Base-by-base conservation (phyloP, 345 rosid species). In the Turnera subulata region DNA sequence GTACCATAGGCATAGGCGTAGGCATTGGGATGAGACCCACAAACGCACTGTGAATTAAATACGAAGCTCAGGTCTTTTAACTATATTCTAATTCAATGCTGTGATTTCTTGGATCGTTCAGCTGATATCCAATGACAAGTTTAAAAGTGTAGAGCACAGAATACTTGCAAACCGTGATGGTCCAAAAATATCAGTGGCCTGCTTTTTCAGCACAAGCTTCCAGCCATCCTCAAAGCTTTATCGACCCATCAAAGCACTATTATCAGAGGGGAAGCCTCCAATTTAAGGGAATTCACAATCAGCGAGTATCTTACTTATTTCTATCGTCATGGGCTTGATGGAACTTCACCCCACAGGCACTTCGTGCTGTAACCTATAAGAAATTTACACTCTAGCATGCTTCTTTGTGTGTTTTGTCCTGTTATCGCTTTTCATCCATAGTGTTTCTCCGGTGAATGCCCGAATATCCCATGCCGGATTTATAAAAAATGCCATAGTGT, bases 101-200 rank as follows among this genome's bases (percentile, higher is more conserved):
- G 35, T 8, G 35, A 8, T 6, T 37, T 20, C 2, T 33, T 37
- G 11, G 6, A 22, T 33, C n/a, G n/a, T 59, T 11, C 67, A 69
- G 73, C 59, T 69, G 11, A 62, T 62, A 14, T 55, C 68, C 19
- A 63, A 69, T 10, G 73, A 69, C 55, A 60, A 40, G 21, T 67
- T 67, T 15, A 26, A 33, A 38, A 67, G 66, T 21, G 48, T 46
- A 26, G 54, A 66, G 11, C 71, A 66, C 8, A 45, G 71, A 38
- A 63, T 65, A 9, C 24, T 65, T n/a, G 63, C 63, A 33, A 65
- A 51, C 11, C 42, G 14, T 4, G n/a, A 15, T 1, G 63, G 70
- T 10, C 70, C 70, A 22, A 58, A 63, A 58, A 16, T 66, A 8
- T 66, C 59, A 14, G 55, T 46, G 51, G 70, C 64, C 0, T 53